Percentiles rank a stretch among this genome's conserved stretches.
These are phyloP conservation scores for Lecanicillium sp. DNA, from an alignment of 2,329 filamentous ascomycete genomes.

Conservation along the genomic window DNA sequence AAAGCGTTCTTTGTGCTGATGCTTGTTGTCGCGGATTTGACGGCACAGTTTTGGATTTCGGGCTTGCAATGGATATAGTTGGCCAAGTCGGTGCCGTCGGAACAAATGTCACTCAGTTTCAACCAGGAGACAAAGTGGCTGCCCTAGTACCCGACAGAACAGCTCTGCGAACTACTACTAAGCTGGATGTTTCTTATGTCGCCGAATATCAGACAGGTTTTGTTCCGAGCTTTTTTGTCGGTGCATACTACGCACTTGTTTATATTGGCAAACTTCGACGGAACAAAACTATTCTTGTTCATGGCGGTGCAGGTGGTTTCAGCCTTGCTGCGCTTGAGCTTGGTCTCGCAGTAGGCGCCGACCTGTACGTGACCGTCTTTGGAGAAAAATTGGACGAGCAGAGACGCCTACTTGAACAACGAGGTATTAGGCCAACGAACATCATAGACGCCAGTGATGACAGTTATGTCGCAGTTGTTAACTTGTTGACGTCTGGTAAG, in stretches of 20 bases:
- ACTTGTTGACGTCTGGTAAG: constrained; percentile 20
- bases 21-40: constrained; percentile 21
- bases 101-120: constrained; percentile 20
- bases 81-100: constrained; percentile 29
- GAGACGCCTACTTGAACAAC: constrained; percentile 22
- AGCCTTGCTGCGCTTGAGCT: constrained; percentile 36
- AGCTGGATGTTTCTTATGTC: constrained; percentile 28
- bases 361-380: constrained; percentile 33
- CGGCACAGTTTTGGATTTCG: constrained; percentile 21
- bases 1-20: constrained; percentile 22
- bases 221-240: constrained; percentile 28
- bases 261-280: constrained; percentile 19
- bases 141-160: constrained; percentile 24
- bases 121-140: constrained; percentile 31
- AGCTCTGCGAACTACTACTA: constrained; percentile 25
- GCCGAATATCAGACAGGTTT: constrained; percentile 17
- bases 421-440: constrained; percentile 24
- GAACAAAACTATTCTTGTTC: constrained; percentile 31
- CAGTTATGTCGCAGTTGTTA: constrained; percentile 23
- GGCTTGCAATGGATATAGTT: constrained; percentile 31
- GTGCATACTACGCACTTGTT: constrained; percentile 34
- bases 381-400: constrained; percentile 23
- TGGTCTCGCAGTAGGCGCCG: constrained; percentile 25
- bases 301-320: constrained; percentile 32
- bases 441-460: constrained; percentile 30